phyloP scores from a whole-genome alignment of 345 rosid genomes.

The Brassica carinata region DNA sequence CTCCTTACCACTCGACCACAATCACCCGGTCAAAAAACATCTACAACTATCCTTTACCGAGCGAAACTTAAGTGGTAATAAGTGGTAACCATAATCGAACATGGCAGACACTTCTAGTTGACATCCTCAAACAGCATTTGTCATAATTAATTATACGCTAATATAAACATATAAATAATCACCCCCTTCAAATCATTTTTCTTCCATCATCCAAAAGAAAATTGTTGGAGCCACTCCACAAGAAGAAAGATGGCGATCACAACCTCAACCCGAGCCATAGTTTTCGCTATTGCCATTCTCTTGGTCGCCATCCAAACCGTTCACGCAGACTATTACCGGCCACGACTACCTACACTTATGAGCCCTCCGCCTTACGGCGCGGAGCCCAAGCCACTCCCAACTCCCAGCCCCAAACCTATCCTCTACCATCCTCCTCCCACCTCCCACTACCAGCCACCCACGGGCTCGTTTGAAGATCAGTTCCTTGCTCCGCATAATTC shows the following conservation, averaged over 20 bases:
- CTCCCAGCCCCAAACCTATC: slow-evolving; percentile 36
- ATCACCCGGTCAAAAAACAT: neutral
- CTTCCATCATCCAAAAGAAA: slow-evolving; percentile 17
- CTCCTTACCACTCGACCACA: no score
- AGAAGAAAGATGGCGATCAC: slow-evolving; percentile 26
- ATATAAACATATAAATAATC: slow-evolving; percentile 23
- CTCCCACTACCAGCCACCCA: slow-evolving; percentile 32
- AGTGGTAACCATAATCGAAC: slow-evolving; percentile 57
- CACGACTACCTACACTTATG: neutral
- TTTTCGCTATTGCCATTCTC: slow-evolving; percentile 18
- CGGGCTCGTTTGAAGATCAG: slow-evolving; percentile 39
- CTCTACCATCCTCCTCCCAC: slow-evolving; percentile 32
- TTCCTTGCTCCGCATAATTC: slow-evolving; percentile 74
- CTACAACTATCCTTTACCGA: neutral
- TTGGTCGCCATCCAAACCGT: slow-evolving; percentile 34
- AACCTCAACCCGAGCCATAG: slow-evolving; percentile 21
- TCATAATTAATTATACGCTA: slow-evolving; percentile 13
- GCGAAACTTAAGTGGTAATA: slow-evolving; percentile 40
- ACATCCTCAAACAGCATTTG: slow-evolving; percentile 24
- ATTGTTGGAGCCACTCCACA: slow-evolving; percentile 6
- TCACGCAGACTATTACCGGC: slow-evolving; percentile 37
- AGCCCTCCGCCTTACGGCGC: slow-evolving; percentile 26
- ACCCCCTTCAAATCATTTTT: slow-evolving; percentile 9
- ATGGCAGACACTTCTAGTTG: slow-evolving; percentile 48
- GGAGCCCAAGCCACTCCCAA: slow-evolving; percentile 11